Conservation (phyloP, 208 protist genomes). For the Tritrichomonas foetus region DNA sequence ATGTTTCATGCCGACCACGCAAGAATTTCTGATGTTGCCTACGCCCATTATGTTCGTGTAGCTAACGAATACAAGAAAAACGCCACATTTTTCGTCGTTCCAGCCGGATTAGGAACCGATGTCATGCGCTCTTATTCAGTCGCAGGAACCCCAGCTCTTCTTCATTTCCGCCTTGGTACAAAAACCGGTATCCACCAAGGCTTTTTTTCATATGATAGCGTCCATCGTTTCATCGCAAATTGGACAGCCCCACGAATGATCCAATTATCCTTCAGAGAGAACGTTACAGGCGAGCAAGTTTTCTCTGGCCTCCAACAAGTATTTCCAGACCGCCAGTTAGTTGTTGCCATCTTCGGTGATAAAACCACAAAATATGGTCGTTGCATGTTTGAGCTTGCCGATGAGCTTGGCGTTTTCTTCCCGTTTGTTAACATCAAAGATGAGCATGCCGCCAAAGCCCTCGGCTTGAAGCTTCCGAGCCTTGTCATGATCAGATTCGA, state of each 20-base stretch:
- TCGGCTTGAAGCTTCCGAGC: background rate
- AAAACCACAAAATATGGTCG: background rate
- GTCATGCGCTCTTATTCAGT: background rate
- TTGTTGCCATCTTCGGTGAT: background rate
- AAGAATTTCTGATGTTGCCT: background rate
- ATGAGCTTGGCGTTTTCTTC: background rate
- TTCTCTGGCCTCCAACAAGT: background rate
- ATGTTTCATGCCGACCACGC: background rate
- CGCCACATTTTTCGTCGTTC: conserved; percentile 3
- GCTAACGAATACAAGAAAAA: background rate
- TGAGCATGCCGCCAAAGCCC: background rate
- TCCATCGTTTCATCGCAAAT: background rate
- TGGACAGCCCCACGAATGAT: background rate
- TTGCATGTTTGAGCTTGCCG: background rate
- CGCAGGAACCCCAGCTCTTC: background rate
- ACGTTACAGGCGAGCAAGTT: background rate
- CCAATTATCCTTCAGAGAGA: background rate
- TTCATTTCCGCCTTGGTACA: background rate
- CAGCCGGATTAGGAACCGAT: background rate
- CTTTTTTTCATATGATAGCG: background rate
- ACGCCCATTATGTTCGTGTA: background rate
- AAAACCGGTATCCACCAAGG: background rate
- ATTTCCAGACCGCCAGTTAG: background rate
- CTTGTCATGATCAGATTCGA: background rate
- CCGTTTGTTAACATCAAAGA: background rate